Evolutionary conservation across 78 protist species (phyloP), one percentile per base, ranked within the genome.

Genomic region (Dictyostelium purpureum): DNA sequence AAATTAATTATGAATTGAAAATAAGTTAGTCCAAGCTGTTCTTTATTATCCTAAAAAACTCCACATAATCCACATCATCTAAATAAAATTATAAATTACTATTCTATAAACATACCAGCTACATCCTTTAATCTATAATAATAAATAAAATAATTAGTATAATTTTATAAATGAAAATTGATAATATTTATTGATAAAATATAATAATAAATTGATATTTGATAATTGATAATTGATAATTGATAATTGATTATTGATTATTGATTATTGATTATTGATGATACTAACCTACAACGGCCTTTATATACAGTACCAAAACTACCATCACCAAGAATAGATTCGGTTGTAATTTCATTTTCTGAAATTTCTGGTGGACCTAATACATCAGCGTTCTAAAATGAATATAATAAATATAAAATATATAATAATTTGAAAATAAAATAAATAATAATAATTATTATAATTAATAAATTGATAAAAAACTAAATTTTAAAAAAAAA

Each of bases 241-340:
- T n/a, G n/a, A n/a, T n/a, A n/a, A n/a, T n/a, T n/a, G n/a, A n/a
- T n/a, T n/a, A n/a, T n/a, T n/a, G n/a, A n/a, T n/a, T n/a, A n/a
- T n/a, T n/a, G n/a, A n/a, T n/a, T n/a, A n/a, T n/a, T n/a, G n/a
- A n/a, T n/a, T n/a, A n/a, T n/a, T n/a, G n/a, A n/a, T n/a, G n/a
- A n/a, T n/a, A n/a, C n/a, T n/a, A n/a, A n/a, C 43, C 57, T 70
- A 80, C 94, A 89, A 42, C 88, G 33, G 19, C 95, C 95, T 65
- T 76, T 90, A 51, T 90, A 90, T 26, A 90, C 95, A 38, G 89
- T 90, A 65, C 95, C 95, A 76, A 90, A 90, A 59, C 91, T 83
- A 54, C 91, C 91, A 73, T 83, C 91, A 40, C 91, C 91, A 43
- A 83, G 65, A 26, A 83, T 59, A 19, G 91, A 70, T 31, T 83